Conservation (phyloP, 2,329 filamentous ascomycete genomes). For the Aspergillus pseudotamarii region DNA sequence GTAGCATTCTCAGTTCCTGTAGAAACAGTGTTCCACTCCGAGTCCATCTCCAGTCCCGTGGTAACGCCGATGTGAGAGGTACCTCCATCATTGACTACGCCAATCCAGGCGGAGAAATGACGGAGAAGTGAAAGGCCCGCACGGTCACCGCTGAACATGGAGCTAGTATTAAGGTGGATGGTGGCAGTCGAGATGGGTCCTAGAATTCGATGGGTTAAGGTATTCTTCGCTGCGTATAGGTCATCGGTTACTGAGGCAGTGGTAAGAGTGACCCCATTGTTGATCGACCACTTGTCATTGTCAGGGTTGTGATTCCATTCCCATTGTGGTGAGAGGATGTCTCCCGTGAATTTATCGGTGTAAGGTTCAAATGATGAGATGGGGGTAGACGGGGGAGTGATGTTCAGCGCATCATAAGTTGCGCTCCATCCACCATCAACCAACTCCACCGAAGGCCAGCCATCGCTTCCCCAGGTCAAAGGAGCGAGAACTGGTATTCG, state of each 20-base stretch:
- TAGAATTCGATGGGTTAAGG: conserved; percentile 45
- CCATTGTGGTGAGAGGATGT: conserved; percentile 51
- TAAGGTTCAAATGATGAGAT: conserved; percentile 39
- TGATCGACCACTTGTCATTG: conserved; percentile 47
- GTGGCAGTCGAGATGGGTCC: conserved; percentile 48
- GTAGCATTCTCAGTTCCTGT: conserved; percentile 20
- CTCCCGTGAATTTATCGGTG: conserved; percentile 51
- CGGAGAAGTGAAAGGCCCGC: conserved; percentile 58
- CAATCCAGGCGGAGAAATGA: conserved; percentile 55
- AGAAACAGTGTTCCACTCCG: too few species aligned
- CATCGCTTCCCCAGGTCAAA: conserved; percentile 55
- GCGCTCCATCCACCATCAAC: conserved; percentile 53
- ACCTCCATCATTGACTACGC: conserved; percentile 45
- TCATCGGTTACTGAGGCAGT: conserved; percentile 58
- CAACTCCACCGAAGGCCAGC: conserved; percentile 52
- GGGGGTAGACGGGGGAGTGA: neutral
- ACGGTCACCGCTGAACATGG: conserved; percentile 56
- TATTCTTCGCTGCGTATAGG: conserved; percentile 48
- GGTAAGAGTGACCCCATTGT: conserved; percentile 50
- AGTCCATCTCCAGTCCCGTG: conserved; percentile 42
- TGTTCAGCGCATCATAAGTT: conserved; percentile 18
- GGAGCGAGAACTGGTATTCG: conserved; percentile 61
- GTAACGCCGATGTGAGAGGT: conserved; percentile 36
- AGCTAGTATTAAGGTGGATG: conserved; percentile 50
- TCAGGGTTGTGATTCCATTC: conserved; percentile 68